Base-by-base conservation (phyloP, 768 basidiomycete genomes). In the Pholiota molesta region DNA sequence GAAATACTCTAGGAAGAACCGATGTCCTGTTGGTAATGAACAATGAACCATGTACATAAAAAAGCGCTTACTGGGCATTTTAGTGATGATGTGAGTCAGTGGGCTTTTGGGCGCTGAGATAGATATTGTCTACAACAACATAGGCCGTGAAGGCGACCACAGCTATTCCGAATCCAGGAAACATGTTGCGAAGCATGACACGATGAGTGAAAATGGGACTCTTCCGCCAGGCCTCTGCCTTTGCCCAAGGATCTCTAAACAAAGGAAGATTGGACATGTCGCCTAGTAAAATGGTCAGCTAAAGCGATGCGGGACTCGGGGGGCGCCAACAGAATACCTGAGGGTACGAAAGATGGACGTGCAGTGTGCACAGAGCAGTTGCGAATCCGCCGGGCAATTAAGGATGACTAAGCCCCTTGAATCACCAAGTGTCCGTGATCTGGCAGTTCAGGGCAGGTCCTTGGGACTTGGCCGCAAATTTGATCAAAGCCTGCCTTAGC, bases 141-240 rank as follows among this genome's bases (percentile, higher is more conserved):
- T 98, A 99, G 60, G 86, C 89, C 33, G 93, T 89, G 80, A 99
- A 99, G 1, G 95, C 92, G 56, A 90, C 93, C 54, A 94, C 83
- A 37, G 93, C 97, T 60, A 94, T 94, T 52, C 95, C 96, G 71
- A 99, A 92, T 40, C 97, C 97, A 35, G 97, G 97, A 75, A 98
- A 95, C 66, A 97, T 74, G 79, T 86, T 94, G 69, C 89, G 81
- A 79, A 98, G 89, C 92, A 95, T 95, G 68, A 85, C 83, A 44
- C 89, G 86, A 67, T 89, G 91, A 63, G 87, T 84, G 80, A 97
- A 97, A 59, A 96, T 86, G n/a, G 91, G 88, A 69, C 86, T 88
- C 74, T 89, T 94, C 69, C 95, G 84, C 95, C 94, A 97, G 40
- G 94, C 92, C 68, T 97, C 95, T 63, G 88, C 80, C 77, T 91